phyloP scores from a whole-genome alignment of 1,284 basidiomycete genomes.

The Marasmius oreades region DNA sequence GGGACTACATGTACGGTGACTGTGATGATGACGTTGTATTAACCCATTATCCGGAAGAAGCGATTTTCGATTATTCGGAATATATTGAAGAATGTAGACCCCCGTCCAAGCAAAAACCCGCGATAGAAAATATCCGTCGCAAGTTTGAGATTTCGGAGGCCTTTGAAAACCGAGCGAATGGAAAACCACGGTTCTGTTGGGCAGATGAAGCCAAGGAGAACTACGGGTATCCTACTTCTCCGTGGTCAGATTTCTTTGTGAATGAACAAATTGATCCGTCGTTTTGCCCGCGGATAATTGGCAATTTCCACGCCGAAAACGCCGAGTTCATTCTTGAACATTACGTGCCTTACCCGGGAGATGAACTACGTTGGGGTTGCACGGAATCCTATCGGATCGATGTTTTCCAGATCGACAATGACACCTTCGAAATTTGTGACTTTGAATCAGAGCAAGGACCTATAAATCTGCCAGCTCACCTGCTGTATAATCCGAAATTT shows the following conservation, averaged over 20 bases:
- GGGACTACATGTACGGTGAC: no score
- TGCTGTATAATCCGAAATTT: neutral
- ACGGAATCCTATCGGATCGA: neutral
- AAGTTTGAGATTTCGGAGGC: no score
- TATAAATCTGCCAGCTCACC: neutral
- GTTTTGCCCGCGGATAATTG: no score
- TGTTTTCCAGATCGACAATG: neutral
- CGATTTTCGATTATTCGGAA: neutral
- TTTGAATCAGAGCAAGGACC: neutral
- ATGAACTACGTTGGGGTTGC: no score
- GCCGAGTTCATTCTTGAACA: no score
- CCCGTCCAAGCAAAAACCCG: no score
- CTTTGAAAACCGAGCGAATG: no score
- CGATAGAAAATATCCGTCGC: neutral
- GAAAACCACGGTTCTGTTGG: neutral
- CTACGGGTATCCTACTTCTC: constrained; percentile 4
- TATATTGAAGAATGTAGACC: neutral
- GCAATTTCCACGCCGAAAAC: no score
- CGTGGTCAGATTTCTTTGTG: constrained; percentile 3
- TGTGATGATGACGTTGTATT: no score
- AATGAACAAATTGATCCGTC: neutral
- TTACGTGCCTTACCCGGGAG: no score
- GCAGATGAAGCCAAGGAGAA: neutral
- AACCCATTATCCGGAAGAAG: no score
- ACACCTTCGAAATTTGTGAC: neutral